These are phyloP conservation scores for Rhododendron ovatum DNA, from an alignment of 148 eudicot species.

Conservation along the genomic window DNA sequence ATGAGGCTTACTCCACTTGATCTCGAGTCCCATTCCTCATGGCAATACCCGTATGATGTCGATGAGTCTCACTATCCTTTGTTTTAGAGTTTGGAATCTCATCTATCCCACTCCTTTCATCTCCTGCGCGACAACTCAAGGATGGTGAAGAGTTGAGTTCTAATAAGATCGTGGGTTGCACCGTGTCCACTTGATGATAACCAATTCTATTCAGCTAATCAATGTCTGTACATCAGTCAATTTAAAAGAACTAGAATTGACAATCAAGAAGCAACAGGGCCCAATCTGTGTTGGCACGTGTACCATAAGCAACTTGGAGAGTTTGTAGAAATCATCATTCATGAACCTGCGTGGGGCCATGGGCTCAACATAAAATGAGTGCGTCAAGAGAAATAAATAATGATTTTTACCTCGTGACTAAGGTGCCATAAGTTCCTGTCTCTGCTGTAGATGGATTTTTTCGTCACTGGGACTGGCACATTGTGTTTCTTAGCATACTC, in stretches of 20 bases:
- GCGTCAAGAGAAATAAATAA: not conserved
- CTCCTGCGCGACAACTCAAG: not conserved
- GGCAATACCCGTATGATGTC: not conserved
- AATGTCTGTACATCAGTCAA: not conserved
- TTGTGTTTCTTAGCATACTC: slow-evolving; percentile 84
- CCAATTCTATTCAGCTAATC: not conserved
- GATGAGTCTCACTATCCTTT: not conserved
- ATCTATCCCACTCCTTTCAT: not conserved
- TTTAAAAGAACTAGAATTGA: not conserved
- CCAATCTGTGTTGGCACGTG: not conserved
- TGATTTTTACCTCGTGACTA: slow-evolving; percentile 69
- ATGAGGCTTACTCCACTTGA: not conserved
- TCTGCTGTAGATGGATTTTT: slow-evolving; percentile 91
- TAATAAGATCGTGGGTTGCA: not conserved
- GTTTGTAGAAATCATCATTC: not conserved
- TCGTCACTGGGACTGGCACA: slow-evolving; percentile 84
- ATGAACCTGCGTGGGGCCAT: not conserved
- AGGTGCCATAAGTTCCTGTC: slow-evolving; percentile 92
- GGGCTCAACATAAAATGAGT: not conserved
- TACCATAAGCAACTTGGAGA: not conserved
- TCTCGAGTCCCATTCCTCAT: not conserved
- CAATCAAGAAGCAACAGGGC: not conserved
- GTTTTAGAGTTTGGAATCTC: not conserved
- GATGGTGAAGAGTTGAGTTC: not conserved
- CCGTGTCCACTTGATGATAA: not conserved